Evolutionary conservation across 169 alveolate species (phyloP), one percentile per base, ranked within the genome.

Genomic region (Plasmodium inui): DNA sequence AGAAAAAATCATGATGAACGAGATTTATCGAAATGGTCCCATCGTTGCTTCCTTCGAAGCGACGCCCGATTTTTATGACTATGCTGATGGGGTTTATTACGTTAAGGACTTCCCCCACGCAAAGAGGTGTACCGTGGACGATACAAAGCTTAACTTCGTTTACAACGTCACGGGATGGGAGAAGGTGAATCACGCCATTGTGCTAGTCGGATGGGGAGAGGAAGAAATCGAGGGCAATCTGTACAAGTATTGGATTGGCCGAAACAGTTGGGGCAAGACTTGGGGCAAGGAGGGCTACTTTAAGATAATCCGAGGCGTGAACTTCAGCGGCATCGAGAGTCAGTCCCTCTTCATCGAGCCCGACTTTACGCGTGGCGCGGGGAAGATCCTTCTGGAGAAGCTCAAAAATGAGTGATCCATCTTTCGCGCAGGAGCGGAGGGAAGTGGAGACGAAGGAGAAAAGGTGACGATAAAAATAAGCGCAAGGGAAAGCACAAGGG

Each of bases 121-220:
- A 3, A 79, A 37, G 34, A 89, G 28, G 79, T 89, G 94, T 67
- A 76, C 89, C 1, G 50, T 88, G n/a, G 88, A 79, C 30, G 19
- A 17, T 14, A 67, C 50, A 3, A 39, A 71, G 46, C 30, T 9
- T 0, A 41, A 41, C 9, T 61, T 4, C 30, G 86, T 80, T 14
- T 86, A 74, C 67, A 86, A 86, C 67, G 28, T 89, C 19, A 89
- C 94, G 1, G 94, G 99, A 9, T 97, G 98, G 98, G 99, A 98
- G 67, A 96, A 96, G 94, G 98, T 98, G 4, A 96, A 97, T 53
- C 99, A 98, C 81, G 99, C 99, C 2, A 96, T 98, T 28, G 97
- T 96, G n/a, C 46, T 98, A 14, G 97, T 97, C 10, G 99, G 99
- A 4, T 98, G 99, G 99, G 99, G 99, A 32, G 98, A 98, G 67